Base-by-base conservation (phyloP, 257 asterid species). In the Plantago elongata region DNA sequence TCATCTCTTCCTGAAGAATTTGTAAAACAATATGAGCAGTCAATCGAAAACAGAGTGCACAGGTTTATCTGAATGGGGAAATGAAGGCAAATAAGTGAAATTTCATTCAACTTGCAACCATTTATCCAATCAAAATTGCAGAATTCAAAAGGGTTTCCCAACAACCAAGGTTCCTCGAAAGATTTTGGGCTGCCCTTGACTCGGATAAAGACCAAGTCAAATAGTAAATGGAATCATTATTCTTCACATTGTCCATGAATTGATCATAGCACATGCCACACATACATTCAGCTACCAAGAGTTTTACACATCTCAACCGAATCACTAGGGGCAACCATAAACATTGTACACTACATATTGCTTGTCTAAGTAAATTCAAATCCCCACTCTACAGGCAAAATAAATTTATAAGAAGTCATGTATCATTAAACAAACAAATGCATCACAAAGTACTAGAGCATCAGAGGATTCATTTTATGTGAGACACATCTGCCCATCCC, bases 1-100 rank as follows among this genome's bases (percentile, higher is more conserved):
- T 85, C 88, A 90, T 77, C 77, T 93, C 99, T 83, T 93, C 99
- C 99, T 93, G 68, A 65, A 81, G 66, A 79, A 45, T 65, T n/a
- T 45, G 42, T 38, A 51, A 22, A 29, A 58, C 5, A 3, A 60
- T 18, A 18, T 43, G 27, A 57, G 62, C 48, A 57, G 64, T 13
- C 10, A 11, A 43, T 44, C 37, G 37, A 11, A 43, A 17, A 2
- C 27, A 18, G 11, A 4, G 38, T 52, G 68, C 49, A 43, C 11
- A 45, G 38, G 58, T 57, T 45, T n/a, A 62, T 45, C 8, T 45
- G 54, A 27, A 60, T 9, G 61, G 13, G 38, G 49, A 7, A 22
- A 16, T 42, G 56, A 59, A 14, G 56, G 51, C 50, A 44, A 9
- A 63, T 4, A 34, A n/a, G 49, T 50, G 55, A 45, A 54, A 58